Evolutionary conservation across 1,284 basidiomycete species (phyloP), one percentile per base, ranked within the genome.

Genomic region (Porogramme epimiltina): DNA sequence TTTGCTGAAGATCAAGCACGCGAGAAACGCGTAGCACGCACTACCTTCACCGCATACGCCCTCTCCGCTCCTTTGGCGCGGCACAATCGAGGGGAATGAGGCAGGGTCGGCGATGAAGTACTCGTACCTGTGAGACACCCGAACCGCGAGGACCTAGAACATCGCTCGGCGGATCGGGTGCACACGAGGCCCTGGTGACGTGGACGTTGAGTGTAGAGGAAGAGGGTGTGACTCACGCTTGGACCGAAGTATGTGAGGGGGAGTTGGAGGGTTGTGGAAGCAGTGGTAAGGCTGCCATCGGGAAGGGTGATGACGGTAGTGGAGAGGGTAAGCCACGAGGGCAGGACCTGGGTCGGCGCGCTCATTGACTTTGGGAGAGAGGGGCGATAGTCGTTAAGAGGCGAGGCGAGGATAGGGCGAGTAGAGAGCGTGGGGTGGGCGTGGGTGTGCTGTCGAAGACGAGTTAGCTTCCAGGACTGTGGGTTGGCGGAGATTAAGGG

Each of bases 171-270:
- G 9, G 5, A 9, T 6, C 34, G 28, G 28, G 8, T 8, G 28
- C 28, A 13, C 28, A 31, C 28, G 28, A 31, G 28, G n/a, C n/a
- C 28, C 8, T 31, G 8, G 28, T 31, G 6, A 13, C 28, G 28
- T 18, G 25, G 6, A 20, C 16, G 11, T 10, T 26, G n/a, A n/a
- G 18, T 38, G 34, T 33, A 11, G 42, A 18, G 18, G 50, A 36
- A 3, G 33, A 52, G 39, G 37, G 19, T 42, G 28, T 16, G 1
- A 80, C 87, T 78, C 66, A 89, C 86, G 66, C 82, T 81, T 50
- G 87, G 85, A 37, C 87, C 87, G 60, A 80, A 87, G 67, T 89
- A 89, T 1, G 87, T 89, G 56, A 87, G 70, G 45, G 87, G 84
- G 47, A 89, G 62, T 55, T 73, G 77, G 36, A 86, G 70, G 47